These are phyloP conservation scores for Mayamaea pseudoterrestris DNA, from an alignment of 108 stramenopile species.

Conservation along the genomic window DNA sequence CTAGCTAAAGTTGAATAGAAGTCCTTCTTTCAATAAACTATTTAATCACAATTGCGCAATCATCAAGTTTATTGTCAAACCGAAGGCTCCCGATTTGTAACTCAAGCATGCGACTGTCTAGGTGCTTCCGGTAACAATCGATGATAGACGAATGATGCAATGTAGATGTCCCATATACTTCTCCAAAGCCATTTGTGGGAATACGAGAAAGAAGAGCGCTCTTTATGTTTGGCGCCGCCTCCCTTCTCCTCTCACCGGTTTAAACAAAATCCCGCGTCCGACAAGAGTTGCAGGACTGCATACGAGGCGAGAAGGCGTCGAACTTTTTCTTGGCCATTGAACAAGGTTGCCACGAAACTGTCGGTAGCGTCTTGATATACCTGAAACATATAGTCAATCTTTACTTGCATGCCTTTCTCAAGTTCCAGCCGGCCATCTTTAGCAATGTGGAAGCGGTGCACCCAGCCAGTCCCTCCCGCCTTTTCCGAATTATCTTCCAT, in stretches of 20 bases:
- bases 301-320: constrained; percentile 49
- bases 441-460: constrained; percentile 36
- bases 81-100: background rate
- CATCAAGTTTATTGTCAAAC: too few species aligned
- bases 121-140: background rate
- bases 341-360: constrained; percentile 41
- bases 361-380: constrained; percentile 51
- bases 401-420: constrained; percentile 35
- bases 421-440: constrained; percentile 30
- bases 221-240: constrained; percentile 33
- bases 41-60: too few species aligned
- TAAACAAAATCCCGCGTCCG: constrained; percentile 52
- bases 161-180: constrained; percentile 45
- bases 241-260: constrained; percentile 68
- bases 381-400: constrained; percentile 35
- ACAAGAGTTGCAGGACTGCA: constrained; percentile 46
- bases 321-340: constrained; percentile 45
- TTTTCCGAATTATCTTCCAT: constrained; percentile 57
- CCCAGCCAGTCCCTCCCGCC: constrained; percentile 38
- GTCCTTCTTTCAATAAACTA: too few species aligned
- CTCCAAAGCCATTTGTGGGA: constrained; percentile 60
- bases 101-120: background rate
- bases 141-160: constrained; percentile 31
- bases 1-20: too few species aligned
- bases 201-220: constrained; percentile 1